Evolutionary conservation across 2,329 filamentous ascomycete species (phyloP), one percentile per base, ranked within the genome.

Genomic region (Fusarium guadeloupense): DNA sequence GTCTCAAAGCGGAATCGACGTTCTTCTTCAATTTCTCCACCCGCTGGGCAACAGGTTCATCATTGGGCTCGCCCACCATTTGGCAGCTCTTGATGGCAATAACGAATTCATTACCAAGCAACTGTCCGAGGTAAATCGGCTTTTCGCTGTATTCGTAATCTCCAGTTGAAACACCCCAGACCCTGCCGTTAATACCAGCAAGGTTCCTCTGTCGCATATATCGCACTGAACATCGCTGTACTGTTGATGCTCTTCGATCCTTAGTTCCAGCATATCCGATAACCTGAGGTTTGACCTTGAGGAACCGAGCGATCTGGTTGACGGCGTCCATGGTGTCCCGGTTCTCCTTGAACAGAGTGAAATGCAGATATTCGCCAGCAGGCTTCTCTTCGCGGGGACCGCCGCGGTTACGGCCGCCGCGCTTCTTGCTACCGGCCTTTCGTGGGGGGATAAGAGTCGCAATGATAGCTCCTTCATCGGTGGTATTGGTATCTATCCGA

Each of bases 301-400:
- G 77, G 62, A 89, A 84, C 37, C 89, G 89, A 1, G 89, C 86
- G 34, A 97, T 83, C 69, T 90, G 91, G 47, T 86, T 89, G 47
- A 96, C 82, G 0, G 92, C 89, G 68, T 97, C 93, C 91, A 97
- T 96, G 1, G 93, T 97, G 72, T 97, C 93, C 72, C 94, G 93
- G 78, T 97, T 97, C 78, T 97, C 93, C 78, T 97, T 97, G 84
- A 94, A 96, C 45, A 97, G 81, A 1, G 91, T 94, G 74, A 97
- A 96, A 74, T 97, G 93, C 13, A 97, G 79, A 74, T 92, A 95
- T 42, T 93, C 89, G 16, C 90, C 92, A 83, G 74, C 58, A 54
- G 74, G 74, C 59, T 76, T 74, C 54, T 75, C 72, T 4, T 72
- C 69, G 10, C 56, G 62, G 14, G 50, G 60, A 26, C 53, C 61